Base-by-base conservation (phyloP, 2,329 filamentous ascomycete species). In the Diaporthe sp. region DNA sequence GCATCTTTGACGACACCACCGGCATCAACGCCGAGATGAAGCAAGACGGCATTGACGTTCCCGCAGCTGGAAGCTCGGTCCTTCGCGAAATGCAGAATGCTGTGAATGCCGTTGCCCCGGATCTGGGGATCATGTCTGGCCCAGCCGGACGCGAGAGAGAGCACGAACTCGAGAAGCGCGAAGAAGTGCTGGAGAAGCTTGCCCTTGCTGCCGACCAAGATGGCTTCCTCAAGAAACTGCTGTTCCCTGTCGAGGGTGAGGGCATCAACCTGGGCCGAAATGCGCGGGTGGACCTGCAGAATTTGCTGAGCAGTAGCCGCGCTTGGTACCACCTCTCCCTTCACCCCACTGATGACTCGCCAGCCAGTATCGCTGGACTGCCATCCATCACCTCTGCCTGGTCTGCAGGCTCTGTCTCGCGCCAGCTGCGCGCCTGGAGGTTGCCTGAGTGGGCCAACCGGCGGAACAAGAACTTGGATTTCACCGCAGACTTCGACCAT, bases 21-120 rank as follows among this genome's bases (percentile, higher is more conserved):
- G 97, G 97, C 71, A 98, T 99, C 85, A 98, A 98, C 80, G 90
- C 94, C 0, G 97, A 99, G 86, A 98, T 99, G 96, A 98, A 96
- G 81, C 93, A 96, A 77, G 97, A 99, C 79, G 97, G 97, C 13
- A 90, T 99, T 0, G 90, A 94, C n/a, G 90, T 97, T 2, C 85
- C 90, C 1, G 80, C 93, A 0, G 92, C 92, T 1, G 94, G 94
- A n/a, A 93, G 93, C 75, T 97, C 96, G 0, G 93, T 98, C 13
- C 83, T 96, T 19, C 92, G 94, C 51, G 96, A 98, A 82, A 97
- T 98, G 94, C 92, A 94, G 80, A 92, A 92, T 75, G 95, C 96
- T 2, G 91, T 98, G 7, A 86, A 91, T 0, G 93, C 94, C 67
- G 94, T 92, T 53, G 95, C 92, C 68, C 92, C 93, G 2, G 95